Percentiles rank a stretch among this genome's conserved stretches.
Evolutionary conservation across 352 stramenopile genomes (phyloP).

Genomic region (Thalassiosira livingstoniorum): DNA sequence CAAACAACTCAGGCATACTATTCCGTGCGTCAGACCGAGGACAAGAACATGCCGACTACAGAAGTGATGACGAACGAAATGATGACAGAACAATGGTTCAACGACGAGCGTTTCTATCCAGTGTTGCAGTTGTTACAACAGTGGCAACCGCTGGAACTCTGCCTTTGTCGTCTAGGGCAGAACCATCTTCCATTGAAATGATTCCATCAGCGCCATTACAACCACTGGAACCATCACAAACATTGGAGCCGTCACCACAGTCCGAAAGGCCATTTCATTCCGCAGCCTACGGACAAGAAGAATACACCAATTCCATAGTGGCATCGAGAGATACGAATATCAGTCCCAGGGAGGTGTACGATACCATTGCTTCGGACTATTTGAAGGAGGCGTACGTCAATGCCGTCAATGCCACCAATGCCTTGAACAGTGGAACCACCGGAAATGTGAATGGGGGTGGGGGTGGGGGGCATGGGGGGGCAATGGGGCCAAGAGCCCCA

Average conservation of each 20-base stretch:
- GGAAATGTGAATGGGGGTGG: constrained; percentile 18
- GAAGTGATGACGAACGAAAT: no score
- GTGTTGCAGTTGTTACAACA: no score
- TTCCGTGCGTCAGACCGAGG: no score
- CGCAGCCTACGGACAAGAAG: constrained; percentile 48
- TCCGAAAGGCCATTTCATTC: constrained; percentile 41
- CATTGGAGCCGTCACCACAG: background rate
- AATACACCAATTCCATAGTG: constrained; percentile 69
- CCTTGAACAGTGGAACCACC: no score
- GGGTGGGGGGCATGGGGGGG: background rate
- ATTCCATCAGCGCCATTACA: background rate
- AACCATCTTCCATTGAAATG: constrained; percentile 5
- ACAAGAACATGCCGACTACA: no score
- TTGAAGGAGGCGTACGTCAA: constrained; percentile 21
- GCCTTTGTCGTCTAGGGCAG: no score
- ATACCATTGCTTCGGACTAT: constrained; percentile 65
- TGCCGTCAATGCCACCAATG: no score
- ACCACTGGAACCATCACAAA: background rate
- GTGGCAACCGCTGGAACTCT: no score
- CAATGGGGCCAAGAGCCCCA: no score
- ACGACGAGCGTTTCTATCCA: no score
- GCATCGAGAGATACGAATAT: constrained; percentile 84
- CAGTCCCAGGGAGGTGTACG: constrained; percentile 81
- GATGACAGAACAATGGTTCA: no score
- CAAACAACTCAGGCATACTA: no score